phyloP scores from a whole-genome alignment of 139 green algal species.

The Ostreobium quekettii region DNA sequence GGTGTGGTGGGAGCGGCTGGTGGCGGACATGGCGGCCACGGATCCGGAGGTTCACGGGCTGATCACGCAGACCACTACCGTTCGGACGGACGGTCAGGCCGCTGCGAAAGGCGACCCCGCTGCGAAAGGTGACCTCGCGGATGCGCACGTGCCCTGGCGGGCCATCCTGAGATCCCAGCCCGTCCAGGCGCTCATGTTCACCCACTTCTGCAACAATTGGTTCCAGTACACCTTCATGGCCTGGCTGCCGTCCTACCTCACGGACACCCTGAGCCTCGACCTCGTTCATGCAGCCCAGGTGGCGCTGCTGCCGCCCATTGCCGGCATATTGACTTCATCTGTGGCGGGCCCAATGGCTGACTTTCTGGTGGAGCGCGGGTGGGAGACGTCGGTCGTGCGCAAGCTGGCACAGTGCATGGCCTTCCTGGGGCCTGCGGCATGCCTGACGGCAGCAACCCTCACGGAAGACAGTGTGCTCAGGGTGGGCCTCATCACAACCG shows the following conservation, averaged over 20 bases:
- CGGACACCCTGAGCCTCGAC: conserved; percentile 63
- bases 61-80: not conserved
- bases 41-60: conserved; percentile 36
- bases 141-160: conserved; percentile 64
- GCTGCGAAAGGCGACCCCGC: too few species aligned
- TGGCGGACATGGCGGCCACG: conserved; percentile 16
- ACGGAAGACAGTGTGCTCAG: too few species aligned
- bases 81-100: not conserved
- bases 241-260: conserved; percentile 98
- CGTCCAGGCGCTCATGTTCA: conserved; percentile 79
- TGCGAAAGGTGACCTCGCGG: too few species aligned
- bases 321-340: conserved; percentile 49
- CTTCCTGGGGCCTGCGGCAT: conserved; percentile 76
- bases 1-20: conserved; percentile 62
- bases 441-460: conserved; percentile 46
- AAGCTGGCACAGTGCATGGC: conserved; percentile 76
- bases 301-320: conserved; percentile 74
- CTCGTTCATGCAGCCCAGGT: conserved; percentile 66
- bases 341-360: conserved; percentile 62
- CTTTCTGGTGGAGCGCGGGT: conserved; percentile 52
- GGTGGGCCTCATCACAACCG: conserved; percentile 3
- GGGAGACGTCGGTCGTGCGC: conserved; percentile 56
- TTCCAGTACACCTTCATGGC: conserved; percentile 92
- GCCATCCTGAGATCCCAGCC: conserved; percentile 64
- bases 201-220: conserved; percentile 97